phyloP scores from a whole-genome alignment of 2,329 filamentous ascomycete species.

The Ascochyta fabae region DNA sequence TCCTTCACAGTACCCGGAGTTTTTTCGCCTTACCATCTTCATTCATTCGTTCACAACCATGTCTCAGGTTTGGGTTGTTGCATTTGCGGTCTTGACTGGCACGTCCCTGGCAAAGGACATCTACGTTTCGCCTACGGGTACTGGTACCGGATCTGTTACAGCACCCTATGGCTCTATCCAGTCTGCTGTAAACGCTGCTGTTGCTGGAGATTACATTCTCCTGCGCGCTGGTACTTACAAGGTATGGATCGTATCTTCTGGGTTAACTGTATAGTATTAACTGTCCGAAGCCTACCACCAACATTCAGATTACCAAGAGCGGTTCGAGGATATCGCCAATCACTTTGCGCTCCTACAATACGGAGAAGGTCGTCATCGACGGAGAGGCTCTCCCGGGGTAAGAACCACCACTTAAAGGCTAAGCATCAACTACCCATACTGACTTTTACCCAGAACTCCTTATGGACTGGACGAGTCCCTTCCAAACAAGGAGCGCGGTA shows the following conservation, averaged over 20 bases:
- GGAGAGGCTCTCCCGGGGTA: conserved; percentile 18
- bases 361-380: conserved; percentile 22
- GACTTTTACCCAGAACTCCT: conserved; percentile 5
- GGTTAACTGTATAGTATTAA: too few species aligned
- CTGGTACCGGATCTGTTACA: conserved; percentile 47
- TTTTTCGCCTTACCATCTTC: not conserved
- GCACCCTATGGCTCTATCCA: conserved; percentile 57
- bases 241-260: too few species aligned
- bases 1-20: not conserved
- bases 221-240: conserved; percentile 55
- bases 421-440: not conserved
- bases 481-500: conserved; percentile 53
- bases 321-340: conserved; percentile 39
- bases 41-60: not conserved
- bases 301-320: conserved; percentile 54
- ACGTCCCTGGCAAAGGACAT: conserved; percentile 39
- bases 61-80: not conserved
- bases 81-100: not conserved
- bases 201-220: conserved; percentile 55
- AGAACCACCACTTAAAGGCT: not conserved
- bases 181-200: conserved; percentile 55
- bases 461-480: conserved; percentile 16
- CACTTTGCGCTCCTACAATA: conserved; percentile 17
- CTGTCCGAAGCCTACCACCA: conserved; percentile 47
- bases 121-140: conserved; percentile 56